phyloP scores from a whole-genome alignment of 2,329 filamentous ascomycete genomes.

The Ceratocystis papillata region DNA sequence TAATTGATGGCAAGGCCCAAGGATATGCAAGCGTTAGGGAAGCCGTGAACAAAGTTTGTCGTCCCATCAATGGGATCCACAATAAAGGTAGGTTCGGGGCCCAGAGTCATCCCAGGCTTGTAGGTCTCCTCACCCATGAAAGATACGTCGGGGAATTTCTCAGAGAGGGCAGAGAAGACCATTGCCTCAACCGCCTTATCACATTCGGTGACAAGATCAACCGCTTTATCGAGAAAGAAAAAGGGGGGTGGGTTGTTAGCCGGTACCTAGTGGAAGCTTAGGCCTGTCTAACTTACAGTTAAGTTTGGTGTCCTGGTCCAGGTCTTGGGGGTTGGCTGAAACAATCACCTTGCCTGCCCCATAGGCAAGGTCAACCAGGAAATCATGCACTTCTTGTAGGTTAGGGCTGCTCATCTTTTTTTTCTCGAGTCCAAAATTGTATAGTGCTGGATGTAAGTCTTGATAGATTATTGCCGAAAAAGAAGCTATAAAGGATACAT shows the following conservation, averaged over 20 bases:
- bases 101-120: slow-evolving; percentile 52
- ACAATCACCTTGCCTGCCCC: slow-evolving; percentile 56
- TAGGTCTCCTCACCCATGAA: slow-evolving; percentile 74
- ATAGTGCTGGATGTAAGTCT: neutral
- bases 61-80: slow-evolving; percentile 76
- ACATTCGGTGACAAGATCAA: slow-evolving; percentile 58
- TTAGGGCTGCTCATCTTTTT: slow-evolving; percentile 44
- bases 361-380: slow-evolving; percentile 48
- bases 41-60: slow-evolving; percentile 69
- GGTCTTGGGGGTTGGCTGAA: slow-evolving; percentile 47
- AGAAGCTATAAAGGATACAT: too few species aligned
- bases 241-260: slow-evolving; percentile 15
- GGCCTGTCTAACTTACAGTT: slow-evolving; percentile 42
- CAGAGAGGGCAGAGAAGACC: slow-evolving; percentile 43
- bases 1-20: slow-evolving; percentile 58
- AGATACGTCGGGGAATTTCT: slow-evolving; percentile 44
- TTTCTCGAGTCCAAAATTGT: neutral
- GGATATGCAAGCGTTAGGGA: slow-evolving; percentile 65
- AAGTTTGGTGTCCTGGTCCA: slow-evolving; percentile 50
- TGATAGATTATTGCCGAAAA: too few species aligned
- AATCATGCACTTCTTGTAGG: slow-evolving; percentile 51
- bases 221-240: slow-evolving; percentile 36
- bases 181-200: slow-evolving; percentile 56
- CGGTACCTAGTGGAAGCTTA: neutral
- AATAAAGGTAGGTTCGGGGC: slow-evolving; percentile 61